Conservation (phyloP, 1,139 yeast genomes). For the Geotrichum histeridarum region DNA sequence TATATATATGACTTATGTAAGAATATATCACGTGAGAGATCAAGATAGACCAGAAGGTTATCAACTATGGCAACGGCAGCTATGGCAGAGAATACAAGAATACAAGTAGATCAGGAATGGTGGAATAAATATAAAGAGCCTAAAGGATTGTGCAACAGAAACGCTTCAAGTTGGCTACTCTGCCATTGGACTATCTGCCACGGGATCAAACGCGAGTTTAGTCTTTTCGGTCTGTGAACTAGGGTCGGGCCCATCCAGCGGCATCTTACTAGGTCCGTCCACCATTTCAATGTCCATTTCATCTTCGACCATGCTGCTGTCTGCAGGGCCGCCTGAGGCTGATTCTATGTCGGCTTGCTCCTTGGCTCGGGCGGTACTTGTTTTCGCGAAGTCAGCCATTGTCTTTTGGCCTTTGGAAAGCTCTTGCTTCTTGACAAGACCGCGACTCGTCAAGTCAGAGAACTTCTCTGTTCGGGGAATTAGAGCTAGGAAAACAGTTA, state of each 20-base stretch:
- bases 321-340: neutral
- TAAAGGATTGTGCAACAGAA: neutral
- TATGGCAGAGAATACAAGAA: too few species aligned
- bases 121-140: neutral
- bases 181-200: neutral
- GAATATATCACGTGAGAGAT: too few species aligned
- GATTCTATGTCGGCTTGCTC: neutral
- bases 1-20: too few species aligned
- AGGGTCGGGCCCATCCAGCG: too few species aligned
- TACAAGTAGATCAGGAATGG: too few species aligned
- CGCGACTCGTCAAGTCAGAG: constrained; percentile 12
- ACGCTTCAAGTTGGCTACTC: neutral
- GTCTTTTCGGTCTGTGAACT: too few species aligned
- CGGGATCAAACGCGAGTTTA: neutral
- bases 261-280: neutral
- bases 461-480: constrained; percentile 19
- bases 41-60: too few species aligned
- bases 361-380: constrained; percentile 6
- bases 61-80: too few species aligned
- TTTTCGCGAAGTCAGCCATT: constrained; percentile 13
- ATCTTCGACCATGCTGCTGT: neutral
- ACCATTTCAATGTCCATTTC: constrained; percentile 10
- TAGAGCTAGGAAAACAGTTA: constrained; percentile 10
- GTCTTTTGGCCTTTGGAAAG: constrained; percentile 17
- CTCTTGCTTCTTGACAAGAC: constrained; percentile 16